These are phyloP conservation scores for Cardamine occulta DNA, from an alignment of 345 rosid species.

Conservation along the genomic window DNA sequence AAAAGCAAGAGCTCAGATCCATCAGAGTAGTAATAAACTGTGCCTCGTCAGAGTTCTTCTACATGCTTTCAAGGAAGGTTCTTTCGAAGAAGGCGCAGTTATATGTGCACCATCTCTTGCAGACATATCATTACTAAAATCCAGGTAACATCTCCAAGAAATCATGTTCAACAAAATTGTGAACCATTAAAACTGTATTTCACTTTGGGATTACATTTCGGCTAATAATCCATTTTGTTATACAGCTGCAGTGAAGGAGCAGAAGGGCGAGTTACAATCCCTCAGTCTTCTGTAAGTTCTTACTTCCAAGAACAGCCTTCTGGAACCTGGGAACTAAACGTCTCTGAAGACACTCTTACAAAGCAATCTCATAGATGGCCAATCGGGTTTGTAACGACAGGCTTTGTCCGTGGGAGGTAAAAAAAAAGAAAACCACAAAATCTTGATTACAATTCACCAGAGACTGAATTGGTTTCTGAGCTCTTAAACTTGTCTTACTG, in stretches of 20 bases:
- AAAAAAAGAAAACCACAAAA: constrained; percentile 20
- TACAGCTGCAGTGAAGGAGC: constrained; percentile 50
- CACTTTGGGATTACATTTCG: constrained; percentile 7
- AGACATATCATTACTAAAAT: constrained; percentile 60
- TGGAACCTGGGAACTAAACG: constrained; percentile 72
- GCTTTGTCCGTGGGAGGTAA: constrained; percentile 84
- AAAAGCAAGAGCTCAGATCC: constrained; percentile 41
- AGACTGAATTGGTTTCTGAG: background rate
- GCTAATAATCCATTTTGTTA: constrained; percentile 1
- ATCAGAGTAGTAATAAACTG: constrained; percentile 47
- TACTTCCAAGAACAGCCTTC: constrained; percentile 62
- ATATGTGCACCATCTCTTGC: constrained; percentile 62
- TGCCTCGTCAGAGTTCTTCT: constrained; percentile 79
- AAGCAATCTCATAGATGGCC: constrained; percentile 65
- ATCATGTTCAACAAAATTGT: constrained; percentile 10
- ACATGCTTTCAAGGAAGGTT: constrained; percentile 72
- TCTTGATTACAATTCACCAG: constrained; percentile 6
- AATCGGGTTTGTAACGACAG: constrained; percentile 83
- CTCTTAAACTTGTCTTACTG: background rate
- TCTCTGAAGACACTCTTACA: constrained; percentile 53
- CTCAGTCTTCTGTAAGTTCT: constrained; percentile 58
- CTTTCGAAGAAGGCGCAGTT: constrained; percentile 83
- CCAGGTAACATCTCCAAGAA: constrained; percentile 55
- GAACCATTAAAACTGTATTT: constrained; percentile 6
- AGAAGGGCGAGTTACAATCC: constrained; percentile 55